These are phyloP conservation scores for Zelopaecilomyces penicillatus DNA, from an alignment of 2,329 filamentous ascomycete species.

Conservation along the genomic window DNA sequence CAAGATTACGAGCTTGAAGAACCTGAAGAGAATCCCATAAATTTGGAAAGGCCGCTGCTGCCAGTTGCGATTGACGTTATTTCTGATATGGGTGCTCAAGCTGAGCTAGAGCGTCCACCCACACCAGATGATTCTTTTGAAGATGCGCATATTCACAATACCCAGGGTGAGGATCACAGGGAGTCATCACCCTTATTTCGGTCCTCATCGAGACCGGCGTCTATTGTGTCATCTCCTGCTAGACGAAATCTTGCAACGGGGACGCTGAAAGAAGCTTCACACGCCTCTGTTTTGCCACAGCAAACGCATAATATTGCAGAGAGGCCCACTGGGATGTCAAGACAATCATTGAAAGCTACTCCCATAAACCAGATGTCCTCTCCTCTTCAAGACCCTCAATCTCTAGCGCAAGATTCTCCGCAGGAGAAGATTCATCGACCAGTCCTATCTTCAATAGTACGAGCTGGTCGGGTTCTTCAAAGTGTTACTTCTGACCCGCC, in stretches of 20 bases:
- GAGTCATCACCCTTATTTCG: too few relatives aligned
- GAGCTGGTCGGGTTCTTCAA: constrained; percentile 47
- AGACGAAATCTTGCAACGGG: too few relatives aligned
- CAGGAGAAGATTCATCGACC: constrained; percentile 29
- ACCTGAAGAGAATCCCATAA: constrained; percentile 6
- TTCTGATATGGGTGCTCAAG: too few relatives aligned
- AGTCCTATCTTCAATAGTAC: constrained; percentile 48
- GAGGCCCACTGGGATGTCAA: neutral
- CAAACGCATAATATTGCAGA: too few relatives aligned
- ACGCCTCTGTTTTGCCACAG: too few relatives aligned
- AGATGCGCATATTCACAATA: too few relatives aligned
- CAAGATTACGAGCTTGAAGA: constrained; percentile 9
- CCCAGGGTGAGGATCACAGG: too few relatives aligned
- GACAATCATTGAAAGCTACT: constrained; percentile 22
- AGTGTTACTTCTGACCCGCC: constrained; percentile 51
- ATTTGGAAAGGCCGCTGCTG: constrained; percentile 7
- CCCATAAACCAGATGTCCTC: constrained; percentile 31
- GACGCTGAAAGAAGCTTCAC: too few relatives aligned
- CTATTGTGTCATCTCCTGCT: too few relatives aligned
- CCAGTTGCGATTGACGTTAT: neutral
- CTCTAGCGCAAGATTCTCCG: constrained; percentile 19
- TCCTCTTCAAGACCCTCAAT: constrained; percentile 25
- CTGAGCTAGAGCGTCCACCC: too few relatives aligned
- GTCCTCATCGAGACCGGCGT: too few relatives aligned
- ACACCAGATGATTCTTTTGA: too few relatives aligned